Percentiles rank a stretch among this genome's conserved stretches.
Evolutionary conservation across 2,329 filamentous ascomycete species (phyloP).

Genomic region (Harringtonia lauricola): DNA sequence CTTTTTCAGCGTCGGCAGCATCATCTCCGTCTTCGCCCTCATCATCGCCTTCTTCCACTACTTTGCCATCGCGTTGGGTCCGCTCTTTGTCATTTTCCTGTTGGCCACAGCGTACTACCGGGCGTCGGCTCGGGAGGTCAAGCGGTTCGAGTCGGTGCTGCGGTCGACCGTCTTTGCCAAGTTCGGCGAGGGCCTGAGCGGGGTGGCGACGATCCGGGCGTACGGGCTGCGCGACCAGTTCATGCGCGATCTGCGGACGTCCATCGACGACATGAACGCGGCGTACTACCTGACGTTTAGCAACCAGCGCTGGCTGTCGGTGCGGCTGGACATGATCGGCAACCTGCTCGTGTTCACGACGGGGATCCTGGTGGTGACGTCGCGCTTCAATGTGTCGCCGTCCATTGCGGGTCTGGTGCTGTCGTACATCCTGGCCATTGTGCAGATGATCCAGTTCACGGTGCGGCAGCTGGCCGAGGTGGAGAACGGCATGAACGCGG

Average conservation of each 20-base stretch:
- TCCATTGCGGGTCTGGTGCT: constrained; percentile 81
- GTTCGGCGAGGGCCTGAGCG: constrained; percentile 80
- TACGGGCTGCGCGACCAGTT: constrained; percentile 77
- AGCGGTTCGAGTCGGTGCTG: constrained; percentile 83
- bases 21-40: constrained; percentile 72
- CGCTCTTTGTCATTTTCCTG: constrained; percentile 65
- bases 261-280: constrained; percentile 85
- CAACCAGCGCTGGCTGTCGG: constrained; percentile 86
- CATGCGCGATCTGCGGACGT: constrained; percentile 51
- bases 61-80: constrained; percentile 54
- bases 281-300: constrained; percentile 94
- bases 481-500: constrained; percentile 96
- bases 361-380: constrained; percentile 85
- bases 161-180: constrained; percentile 82
- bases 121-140: constrained; percentile 83
- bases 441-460: constrained; percentile 93
- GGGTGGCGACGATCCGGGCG: constrained; percentile 75
- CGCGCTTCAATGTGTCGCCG: constrained; percentile 73
- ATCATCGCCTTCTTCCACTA: constrained; percentile 96
- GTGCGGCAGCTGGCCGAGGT: constrained; percentile 90
- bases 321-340: constrained; percentile 76
- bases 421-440: constrained; percentile 85
- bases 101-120: constrained; percentile 82
- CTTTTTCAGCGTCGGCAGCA: constrained; percentile 72
- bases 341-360: constrained; percentile 77